Evolutionary conservation across 2,329 filamentous ascomycete species (phyloP).

Genomic region (Trichophyton mentagrophytes): DNA sequence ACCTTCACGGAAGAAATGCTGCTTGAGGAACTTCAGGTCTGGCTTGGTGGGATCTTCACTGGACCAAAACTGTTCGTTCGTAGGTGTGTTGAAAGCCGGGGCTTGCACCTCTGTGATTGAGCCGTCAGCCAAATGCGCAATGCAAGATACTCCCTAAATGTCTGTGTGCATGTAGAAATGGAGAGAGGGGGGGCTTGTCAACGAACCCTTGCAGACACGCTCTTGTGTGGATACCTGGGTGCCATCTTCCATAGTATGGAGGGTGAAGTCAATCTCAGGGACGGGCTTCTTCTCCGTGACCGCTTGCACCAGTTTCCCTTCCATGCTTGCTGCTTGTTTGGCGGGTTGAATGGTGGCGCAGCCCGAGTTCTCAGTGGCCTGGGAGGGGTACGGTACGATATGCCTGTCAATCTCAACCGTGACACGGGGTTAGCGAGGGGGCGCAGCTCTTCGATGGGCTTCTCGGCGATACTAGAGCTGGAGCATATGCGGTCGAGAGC

Average conservation of each 20-base stretch:
- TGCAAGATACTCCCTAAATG: neutral
- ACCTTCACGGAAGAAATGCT: slow-evolving; percentile 96
- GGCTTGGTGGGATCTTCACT: slow-evolving; percentile 77
- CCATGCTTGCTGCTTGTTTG: slow-evolving; percentile 25
- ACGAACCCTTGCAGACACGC: slow-evolving; percentile 88
- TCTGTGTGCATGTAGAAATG: neutral
- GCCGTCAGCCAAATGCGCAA: neutral
- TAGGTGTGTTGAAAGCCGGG: slow-evolving; percentile 82
- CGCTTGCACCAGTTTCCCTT: slow-evolving; percentile 58
- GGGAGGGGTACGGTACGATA: neutral
- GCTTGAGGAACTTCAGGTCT: slow-evolving; percentile 86
- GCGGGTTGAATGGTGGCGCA: neutral
- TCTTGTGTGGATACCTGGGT: slow-evolving; percentile 89
- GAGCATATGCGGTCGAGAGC: neutral
- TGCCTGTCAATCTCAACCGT: neutral
- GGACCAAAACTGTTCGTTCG: slow-evolving; percentile 87
- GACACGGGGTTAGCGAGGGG: neutral
- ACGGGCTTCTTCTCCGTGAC: slow-evolving; percentile 90
- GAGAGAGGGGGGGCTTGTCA: neutral
- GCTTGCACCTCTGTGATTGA: slow-evolving; percentile 73
- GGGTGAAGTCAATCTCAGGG: slow-evolving; percentile 95
- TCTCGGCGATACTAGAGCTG: neutral
- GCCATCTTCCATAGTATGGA: slow-evolving; percentile 97
- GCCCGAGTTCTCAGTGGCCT: neutral
- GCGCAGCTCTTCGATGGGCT: neutral